A percentile compares a stretch with the other conserved stretches of the same genome.
phyloP scores from a whole-genome alignment of 768 basidiomycete species.

The Hericium erinaceus region DNA sequence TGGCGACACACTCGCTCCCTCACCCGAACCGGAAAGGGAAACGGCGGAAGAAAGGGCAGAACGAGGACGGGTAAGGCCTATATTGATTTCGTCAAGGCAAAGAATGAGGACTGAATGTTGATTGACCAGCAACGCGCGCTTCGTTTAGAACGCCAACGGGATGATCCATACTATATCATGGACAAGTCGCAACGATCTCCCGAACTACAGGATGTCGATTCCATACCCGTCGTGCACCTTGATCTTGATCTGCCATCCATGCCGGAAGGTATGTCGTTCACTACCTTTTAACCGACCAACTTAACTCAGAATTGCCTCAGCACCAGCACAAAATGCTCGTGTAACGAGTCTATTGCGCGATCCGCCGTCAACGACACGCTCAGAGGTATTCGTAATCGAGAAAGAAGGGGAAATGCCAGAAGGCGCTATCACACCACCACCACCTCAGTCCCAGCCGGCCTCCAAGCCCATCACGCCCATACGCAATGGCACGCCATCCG shows the following conservation, averaged over 20 bases:
- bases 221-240: conserved; percentile 83
- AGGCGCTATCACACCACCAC: conserved; percentile 2
- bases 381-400: conserved; percentile 10
- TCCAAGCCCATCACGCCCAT: conserved; percentile 14
- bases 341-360: conserved; percentile 11
- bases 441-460: conserved; percentile 3
- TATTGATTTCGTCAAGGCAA: too few species aligned
- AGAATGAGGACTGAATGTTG: too few species aligned
- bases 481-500: background rate
- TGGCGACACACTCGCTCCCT: background rate
- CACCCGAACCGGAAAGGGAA: conserved; percentile 27
- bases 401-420: conserved; percentile 15
- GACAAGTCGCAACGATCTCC: conserved; percentile 42
- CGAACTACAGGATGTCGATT: conserved; percentile 60
- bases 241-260: conserved; percentile 53
- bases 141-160: conserved; percentile 62
- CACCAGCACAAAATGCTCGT: background rate
- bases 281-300: too few species aligned
- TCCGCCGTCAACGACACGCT: background rate
- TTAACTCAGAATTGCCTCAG: background rate
- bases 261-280: conserved; percentile 19
- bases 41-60: conserved; percentile 51
- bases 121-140: conserved; percentile 58
- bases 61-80: conserved; percentile 49
- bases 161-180: conserved; percentile 89